Evolutionary conservation across 2,329 filamentous ascomycete species (phyloP), one percentile per base, ranked within the genome.

Genomic region (Fusarium avenaceum): DNA sequence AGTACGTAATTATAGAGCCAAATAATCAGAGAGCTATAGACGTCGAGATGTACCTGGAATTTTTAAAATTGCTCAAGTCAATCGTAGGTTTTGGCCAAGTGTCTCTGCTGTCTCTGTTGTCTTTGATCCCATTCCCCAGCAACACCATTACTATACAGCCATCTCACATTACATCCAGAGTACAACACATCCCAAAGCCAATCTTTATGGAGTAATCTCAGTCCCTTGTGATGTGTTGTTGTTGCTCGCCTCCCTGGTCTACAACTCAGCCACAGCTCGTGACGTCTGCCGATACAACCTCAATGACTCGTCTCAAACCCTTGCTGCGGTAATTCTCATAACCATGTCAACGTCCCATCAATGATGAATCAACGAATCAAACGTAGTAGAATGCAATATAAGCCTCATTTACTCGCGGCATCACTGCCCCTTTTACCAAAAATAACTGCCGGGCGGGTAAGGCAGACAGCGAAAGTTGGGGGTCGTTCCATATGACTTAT

Each of bases 261-360:
- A 38, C 44, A 32, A 7, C 43, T 50, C 52, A 50, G 52, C 52
- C 57, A 61, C 57, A 40, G 24, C 48, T 47, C 19, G 26, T 51
- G 64, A 64, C 40, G 45, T 53, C 13, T 33, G 45, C 47, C 58
- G 35, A 53, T 38, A 26, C 48, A 65, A 42, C 17, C 39, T 17
- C 15, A 32, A 15, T 30, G 24, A 6, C 35, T 11, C 20, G 14
- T 14, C 28, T 33, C 24, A 24, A 11, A 28, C 5, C 14, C 28
- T 22, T 46, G 4, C 20, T 19, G 30, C 13, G 10, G n/a, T 42
- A 17, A 7, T 9, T 24, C 13, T 17, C 22, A 48, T 7, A 13
- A 15, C 13, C 17, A 35, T 15, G 26, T 19, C 32, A 51, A 20
- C 26, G 13, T 30, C 24, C 19, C 32, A 6, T 43, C 8, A 19